Conservation (phyloP, 2,329 filamentous ascomycete species). For the Parafenestella ontariensis region DNA sequence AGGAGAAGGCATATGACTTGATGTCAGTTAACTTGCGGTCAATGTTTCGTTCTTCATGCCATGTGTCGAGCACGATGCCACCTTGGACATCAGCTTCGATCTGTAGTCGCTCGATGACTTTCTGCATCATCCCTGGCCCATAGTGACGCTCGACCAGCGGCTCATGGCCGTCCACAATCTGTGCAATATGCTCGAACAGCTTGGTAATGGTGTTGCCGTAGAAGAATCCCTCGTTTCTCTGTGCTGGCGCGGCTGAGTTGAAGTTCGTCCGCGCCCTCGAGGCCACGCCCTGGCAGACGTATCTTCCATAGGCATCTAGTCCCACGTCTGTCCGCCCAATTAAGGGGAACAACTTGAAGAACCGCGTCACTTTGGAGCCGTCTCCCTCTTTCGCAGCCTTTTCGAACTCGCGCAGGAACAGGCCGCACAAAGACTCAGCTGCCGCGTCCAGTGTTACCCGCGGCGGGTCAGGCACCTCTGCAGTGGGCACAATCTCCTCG, state of each 20-base stretch:
- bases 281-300: constrained; percentile 95
- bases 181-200: constrained; percentile 95
- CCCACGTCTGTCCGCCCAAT: constrained; percentile 90
- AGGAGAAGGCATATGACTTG: constrained; percentile 97
- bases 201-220: constrained; percentile 90
- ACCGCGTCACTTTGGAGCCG: constrained; percentile 86
- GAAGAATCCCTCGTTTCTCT: constrained; percentile 80
- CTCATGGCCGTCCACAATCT: constrained; percentile 93
- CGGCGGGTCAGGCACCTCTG: constrained; percentile 92
- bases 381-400: constrained; percentile 88
- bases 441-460: constrained; percentile 85
- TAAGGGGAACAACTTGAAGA: constrained; percentile 97
- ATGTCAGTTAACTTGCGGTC: constrained; percentile 90
- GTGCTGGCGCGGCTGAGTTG: constrained; percentile 69
- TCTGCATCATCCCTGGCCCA: constrained; percentile 88
- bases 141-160: constrained; percentile 93
- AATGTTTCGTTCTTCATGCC: constrained; percentile 86
- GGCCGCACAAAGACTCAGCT: constrained; percentile 83
- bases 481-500: constrained; percentile 89
- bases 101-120: constrained; percentile 90
- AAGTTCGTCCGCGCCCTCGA: constrained; percentile 81
- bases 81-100: constrained; percentile 95
- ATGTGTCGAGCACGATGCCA: constrained; percentile 93
- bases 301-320: constrained; percentile 91
- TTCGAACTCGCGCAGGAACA: constrained; percentile 95